Evolutionary conservation across 176 grass and related monocot genomes (phyloP).

Genomic region (Saccharum officinarum): DNA sequence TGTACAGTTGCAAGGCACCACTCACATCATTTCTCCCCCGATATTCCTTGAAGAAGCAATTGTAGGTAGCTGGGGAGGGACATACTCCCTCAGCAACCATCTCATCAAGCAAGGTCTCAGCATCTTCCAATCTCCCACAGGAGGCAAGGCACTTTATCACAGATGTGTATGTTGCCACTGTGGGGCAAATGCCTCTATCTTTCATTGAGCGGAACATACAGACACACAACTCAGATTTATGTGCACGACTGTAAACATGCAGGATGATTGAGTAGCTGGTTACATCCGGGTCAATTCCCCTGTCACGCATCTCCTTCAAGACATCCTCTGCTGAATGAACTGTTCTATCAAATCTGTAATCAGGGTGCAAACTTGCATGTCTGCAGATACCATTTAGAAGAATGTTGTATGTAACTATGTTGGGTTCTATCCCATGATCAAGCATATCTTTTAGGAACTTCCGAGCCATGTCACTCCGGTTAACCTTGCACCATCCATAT

Average conservation of each 20-base stretch:
- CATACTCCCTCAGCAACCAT: constrained; percentile 69
- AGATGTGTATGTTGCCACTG: constrained; percentile 87
- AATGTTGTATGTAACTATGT: constrained; percentile 90
- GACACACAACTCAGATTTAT: constrained; percentile 81
- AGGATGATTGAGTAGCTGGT: constrained; percentile 91
- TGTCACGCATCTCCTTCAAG: constrained; percentile 68
- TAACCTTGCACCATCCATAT: constrained; percentile 91
- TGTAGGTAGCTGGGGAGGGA: constrained; percentile 71
- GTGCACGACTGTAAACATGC: constrained; percentile 93
- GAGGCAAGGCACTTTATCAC: constrained; percentile 91
- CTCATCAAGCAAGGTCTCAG: constrained; percentile 70
- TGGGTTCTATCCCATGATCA: constrained; percentile 74
- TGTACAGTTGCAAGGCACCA: constrained; percentile 68
- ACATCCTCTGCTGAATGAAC: constrained; percentile 66
- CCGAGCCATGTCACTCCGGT: constrained; percentile 62
- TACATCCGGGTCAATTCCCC: constrained; percentile 81
- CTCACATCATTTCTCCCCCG: constrained; percentile 73
- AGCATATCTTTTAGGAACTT: constrained; percentile 87
- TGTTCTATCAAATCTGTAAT: constrained; percentile 88
- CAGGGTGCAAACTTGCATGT: constrained; percentile 86
- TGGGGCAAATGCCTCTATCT: constrained; percentile 75
- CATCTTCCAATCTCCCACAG: constrained; percentile 80
- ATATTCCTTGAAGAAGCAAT: constrained; percentile 98
- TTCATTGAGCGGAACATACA: constrained; percentile 80
- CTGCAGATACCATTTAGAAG: constrained; percentile 92